phyloP scores from a whole-genome alignment of 148 eudicot species.

The Fagopyrum homotropicum region DNA sequence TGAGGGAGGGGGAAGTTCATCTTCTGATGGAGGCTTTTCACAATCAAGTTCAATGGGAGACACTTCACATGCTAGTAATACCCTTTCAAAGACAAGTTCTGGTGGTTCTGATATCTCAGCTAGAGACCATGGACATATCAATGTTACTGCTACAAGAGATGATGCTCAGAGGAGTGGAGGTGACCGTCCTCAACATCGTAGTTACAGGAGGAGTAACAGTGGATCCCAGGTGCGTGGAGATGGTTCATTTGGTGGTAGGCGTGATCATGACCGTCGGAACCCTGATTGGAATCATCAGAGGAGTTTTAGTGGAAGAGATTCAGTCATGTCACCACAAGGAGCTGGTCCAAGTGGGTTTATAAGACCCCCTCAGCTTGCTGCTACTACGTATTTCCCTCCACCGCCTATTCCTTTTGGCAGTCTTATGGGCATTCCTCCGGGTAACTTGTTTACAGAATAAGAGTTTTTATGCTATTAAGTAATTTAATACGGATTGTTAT shows the following conservation, averaged over 20 bases:
- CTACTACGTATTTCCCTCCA: conserved; percentile 32
- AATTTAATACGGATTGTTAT: neutral
- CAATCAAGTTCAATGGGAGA: conserved; percentile 30
- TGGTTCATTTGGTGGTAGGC: conserved; percentile 53
- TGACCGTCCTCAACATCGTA: conserved; percentile 54
- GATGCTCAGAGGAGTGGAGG: conserved; percentile 39
- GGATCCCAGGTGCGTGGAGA: conserved; percentile 65
- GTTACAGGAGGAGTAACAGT: conserved; percentile 47
- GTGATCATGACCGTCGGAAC: conserved; percentile 73
- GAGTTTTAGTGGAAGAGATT: conserved; percentile 57
- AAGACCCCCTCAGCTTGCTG: conserved; percentile 34
- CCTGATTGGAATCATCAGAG: conserved; percentile 59
- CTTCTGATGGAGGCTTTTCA: conserved; percentile 50
- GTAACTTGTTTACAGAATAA: conserved; percentile 25
- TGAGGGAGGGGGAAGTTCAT: conserved; percentile 44
- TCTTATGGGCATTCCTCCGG: conserved; percentile 52
- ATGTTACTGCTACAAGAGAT: conserved; percentile 29
- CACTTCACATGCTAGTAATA: conserved; percentile 18
- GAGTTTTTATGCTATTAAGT: neutral
- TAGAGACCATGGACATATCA: conserved; percentile 31
- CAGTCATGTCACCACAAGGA: conserved; percentile 40
- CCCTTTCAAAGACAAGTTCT: conserved; percentile 31
- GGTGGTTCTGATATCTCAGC: conserved; percentile 39
- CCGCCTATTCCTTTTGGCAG: conserved; percentile 34
- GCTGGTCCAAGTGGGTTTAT: conserved; percentile 42